Evolutionary conservation across 768 basidiomycete species (phyloP), one percentile per base, ranked within the genome.

Genomic region (Pleurotus eryngii): DNA sequence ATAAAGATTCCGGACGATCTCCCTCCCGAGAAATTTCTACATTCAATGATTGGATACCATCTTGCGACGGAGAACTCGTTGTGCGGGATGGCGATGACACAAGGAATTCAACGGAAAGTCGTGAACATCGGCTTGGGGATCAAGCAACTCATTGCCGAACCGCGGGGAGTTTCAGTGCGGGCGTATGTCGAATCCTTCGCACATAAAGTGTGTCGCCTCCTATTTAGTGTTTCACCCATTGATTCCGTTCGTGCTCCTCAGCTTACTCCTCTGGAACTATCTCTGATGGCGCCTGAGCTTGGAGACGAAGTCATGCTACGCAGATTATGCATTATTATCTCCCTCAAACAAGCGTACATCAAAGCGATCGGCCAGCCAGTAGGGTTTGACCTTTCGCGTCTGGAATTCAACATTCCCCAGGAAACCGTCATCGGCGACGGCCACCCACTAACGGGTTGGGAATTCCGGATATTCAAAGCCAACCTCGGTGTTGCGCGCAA

Each of bases 81-180:
- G 8, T 83, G 89, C 53, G 89, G 86, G n/a, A 90, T 92, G 87
- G 84, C 86, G 40, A 90, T 93, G 82, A 88, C 88, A 1, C 90
- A 92, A 63, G 91, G 91, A 3, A 77, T 79, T 8, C 83, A 85
- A 55, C 80, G 83, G 45, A 84, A 88, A 57, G 91, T 93, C 48
- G 76, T 89, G 62, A 90, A 91, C 70, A 85, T 93, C 63, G 91
- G 91, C 1, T 74, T 92, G n/a, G 90, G 87, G 3, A 80, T 91
- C 65, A 86, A 89, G 63, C 83, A 84, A 50, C 75, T 89, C 49
- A 75, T 72, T 38, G 81, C 87, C 7, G 82, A 85, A 59, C 85
- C 89, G 0, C 74, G 79, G 12, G 83, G 82, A 3, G 82, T 79
- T 4, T 69, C 82, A 6, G 81, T 89, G 2, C 63, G 76, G 1